These are phyloP conservation scores for Trichoderma atrobrunneum DNA, from an alignment of 2,329 filamentous ascomycete genomes.

Conservation along the genomic window DNA sequence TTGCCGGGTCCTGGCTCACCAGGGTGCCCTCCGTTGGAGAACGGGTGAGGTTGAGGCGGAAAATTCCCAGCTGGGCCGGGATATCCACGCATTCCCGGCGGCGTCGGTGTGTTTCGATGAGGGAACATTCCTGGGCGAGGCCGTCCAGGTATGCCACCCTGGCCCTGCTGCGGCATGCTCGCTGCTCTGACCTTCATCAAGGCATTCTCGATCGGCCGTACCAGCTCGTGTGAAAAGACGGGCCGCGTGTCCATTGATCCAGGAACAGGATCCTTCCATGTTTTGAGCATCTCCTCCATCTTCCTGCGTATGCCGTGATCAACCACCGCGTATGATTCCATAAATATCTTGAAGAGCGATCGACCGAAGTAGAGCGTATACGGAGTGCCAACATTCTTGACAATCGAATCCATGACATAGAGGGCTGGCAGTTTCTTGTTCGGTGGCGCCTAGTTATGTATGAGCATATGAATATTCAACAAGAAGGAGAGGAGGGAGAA, in stretches of 20 bases:
- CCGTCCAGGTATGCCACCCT: constrained; percentile 45
- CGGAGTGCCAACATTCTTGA: constrained; percentile 97
- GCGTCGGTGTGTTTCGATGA: constrained; percentile 72
- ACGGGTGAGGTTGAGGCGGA: constrained; percentile 28
- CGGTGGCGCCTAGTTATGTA: constrained; percentile 67
- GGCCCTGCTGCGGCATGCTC: constrained; percentile 53
- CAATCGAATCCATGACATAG: constrained; percentile 96
- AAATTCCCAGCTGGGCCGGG: constrained; percentile 26
- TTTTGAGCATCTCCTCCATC: constrained; percentile 96
- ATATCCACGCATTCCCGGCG: constrained; percentile 50
- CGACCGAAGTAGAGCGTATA: constrained; percentile 94
- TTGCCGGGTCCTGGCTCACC: constrained; percentile 21
- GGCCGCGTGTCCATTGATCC: constrained; percentile 90
- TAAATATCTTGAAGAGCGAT: constrained; percentile 90
- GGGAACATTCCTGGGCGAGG: constrained; percentile 53
- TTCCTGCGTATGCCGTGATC: constrained; percentile 79
- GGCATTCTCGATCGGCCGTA: constrained; percentile 88
- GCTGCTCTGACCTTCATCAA: constrained; percentile 75
- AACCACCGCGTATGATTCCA: constrained; percentile 92
- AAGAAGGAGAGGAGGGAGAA: neutral
- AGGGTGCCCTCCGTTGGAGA: constrained; percentile 32
- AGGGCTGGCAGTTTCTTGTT: constrained; percentile 90
- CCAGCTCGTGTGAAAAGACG: constrained; percentile 84
- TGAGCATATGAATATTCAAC: constrained; percentile 36
- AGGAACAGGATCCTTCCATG: constrained; percentile 95